Base-by-base conservation (phyloP, 2,329 filamentous ascomycete species). In the Chlorencoelia australis region DNA sequence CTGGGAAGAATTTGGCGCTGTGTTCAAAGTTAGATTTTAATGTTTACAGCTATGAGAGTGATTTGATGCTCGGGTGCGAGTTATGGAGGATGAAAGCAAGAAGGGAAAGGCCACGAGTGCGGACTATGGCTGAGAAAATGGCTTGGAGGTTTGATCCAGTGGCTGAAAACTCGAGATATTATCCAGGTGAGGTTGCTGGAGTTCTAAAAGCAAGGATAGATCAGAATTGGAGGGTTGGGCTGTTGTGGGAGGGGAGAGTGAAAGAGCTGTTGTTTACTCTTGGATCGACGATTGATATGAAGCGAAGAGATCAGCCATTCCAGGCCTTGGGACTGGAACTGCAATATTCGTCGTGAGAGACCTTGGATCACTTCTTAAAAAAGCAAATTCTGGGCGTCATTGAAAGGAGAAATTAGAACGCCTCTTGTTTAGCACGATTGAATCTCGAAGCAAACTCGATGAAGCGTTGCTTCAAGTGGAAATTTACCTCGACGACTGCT, bases 21-120 rank as follows among this genome's bases (percentile, higher is more conserved):
- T 91, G 87, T 45, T 93, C 87, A 15, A 78, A 82, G 33, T 89
- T 96, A 63, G 87, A 93, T 55, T 98, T 98, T 63, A 98, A 98
- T 54, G 82, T 95, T 33, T 96, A 95, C 62, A 94, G 86, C 57
- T 98, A 95, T 65, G 91, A 98, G 65, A 94, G 86, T 55, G 83
- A 91, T 40, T 81, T 94, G 68, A 80, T 87, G 17, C 73, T 96
- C 16, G 91, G 91, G 10, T 84, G 86, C 64, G 91, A 98, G 63
- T 66, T 96, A 28, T 98, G 91, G 89, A 78, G 84, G 53, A 80
- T 75, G 43, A 60, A 57, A 20, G 42, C 30, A 22, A 52, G 39
- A 33, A 36, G 44, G 9, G 34, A 42, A 16, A 46, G 39, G 30
- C 46, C 39, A 28, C 53, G 51, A 30, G 62, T 64, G 43, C 57